Percentiles rank a stretch among this genome's conserved stretches.
phyloP scores from a whole-genome alignment of 2,329 filamentous ascomycete genomes.

The Penicillium hesseltinei region DNA sequence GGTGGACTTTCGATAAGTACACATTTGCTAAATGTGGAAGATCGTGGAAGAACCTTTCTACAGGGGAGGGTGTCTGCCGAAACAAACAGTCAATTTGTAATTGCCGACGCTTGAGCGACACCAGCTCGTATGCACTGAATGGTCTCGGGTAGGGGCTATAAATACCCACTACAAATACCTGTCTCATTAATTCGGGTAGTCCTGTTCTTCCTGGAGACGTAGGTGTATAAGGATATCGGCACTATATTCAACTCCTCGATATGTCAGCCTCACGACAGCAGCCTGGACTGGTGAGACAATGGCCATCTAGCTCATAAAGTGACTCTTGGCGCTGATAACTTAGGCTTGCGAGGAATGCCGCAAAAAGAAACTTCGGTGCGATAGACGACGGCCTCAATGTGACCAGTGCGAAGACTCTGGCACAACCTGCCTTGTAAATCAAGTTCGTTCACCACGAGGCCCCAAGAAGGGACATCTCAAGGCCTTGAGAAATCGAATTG shows the following conservation, averaged over 20 bases:
- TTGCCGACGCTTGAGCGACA: constrained; percentile 1
- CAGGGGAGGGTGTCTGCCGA: not conserved
- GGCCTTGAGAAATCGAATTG: constrained; percentile 30
- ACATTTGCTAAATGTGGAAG: not conserved
- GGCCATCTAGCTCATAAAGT: not conserved
- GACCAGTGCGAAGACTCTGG: constrained; percentile 30
- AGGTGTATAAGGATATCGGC: not conserved
- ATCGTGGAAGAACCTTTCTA: not conserved
- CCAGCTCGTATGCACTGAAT: not conserved
- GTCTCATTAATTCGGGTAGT: not conserved
- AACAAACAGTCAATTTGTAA: not conserved
- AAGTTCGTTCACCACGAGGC: constrained; percentile 25
- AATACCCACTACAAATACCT: not conserved
- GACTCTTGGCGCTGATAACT: not conserved
- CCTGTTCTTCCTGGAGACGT: not conserved
- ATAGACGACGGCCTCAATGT: constrained; percentile 28
- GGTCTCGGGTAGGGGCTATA: not conserved
- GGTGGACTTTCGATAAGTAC: not conserved
- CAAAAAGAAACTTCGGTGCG: constrained; percentile 30
- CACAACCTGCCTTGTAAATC: constrained; percentile 28
- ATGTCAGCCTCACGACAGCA: constrained; percentile 8
- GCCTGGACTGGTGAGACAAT: constrained; percentile 7
- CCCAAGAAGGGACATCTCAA: constrained; percentile 31
- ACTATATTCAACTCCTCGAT: not conserved
- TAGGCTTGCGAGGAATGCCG: constrained; percentile 33